Evolutionary conservation across 768 basidiomycete genomes (phyloP), one percentile per base, ranked within the genome.

Genomic region (Punctularia strigosozonata): DNA sequence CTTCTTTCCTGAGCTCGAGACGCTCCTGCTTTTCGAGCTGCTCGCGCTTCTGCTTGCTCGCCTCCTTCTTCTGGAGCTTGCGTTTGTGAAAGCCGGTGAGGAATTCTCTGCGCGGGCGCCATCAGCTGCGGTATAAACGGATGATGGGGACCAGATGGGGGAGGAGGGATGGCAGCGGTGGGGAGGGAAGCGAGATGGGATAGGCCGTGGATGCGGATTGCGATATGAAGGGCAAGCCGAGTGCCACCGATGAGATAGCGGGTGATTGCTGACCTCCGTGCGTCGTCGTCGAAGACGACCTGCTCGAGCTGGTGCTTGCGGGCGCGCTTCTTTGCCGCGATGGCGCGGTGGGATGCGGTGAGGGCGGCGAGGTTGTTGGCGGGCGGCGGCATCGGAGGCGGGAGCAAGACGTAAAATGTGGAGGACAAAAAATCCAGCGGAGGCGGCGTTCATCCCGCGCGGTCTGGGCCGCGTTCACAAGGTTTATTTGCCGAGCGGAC

Each of bases 61-160:
- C 80, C 49, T 92, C 86, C 46, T 77, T 71, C 56, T 83, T 87
- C 43, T 77, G 80, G 37, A 89, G 60, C 60, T 94, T 95, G 49
- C 91, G 77, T 60, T 92, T 92, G 57, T 84, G 82, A 56, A 95
- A 95, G 20, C 91, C 91, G 14, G 89, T 92, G 54, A 95, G 63
- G 60, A 84, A 95, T 43, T 92, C 82, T 53, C 90, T 92, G 50
- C 24, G n/a, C n/a, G n/a, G n/a, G n/a, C n/a, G n/a, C n/a, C n/a
- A n/a, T n/a, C n/a, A n/a, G n/a, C n/a, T n/a, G n/a, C n/a, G n/a
- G n/a, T n/a, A n/a, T n/a, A n/a, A n/a, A n/a, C n/a, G n/a, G n/a
- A n/a, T n/a, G n/a, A n/a, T n/a, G n/a, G n/a, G n/a, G n/a, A n/a
- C n/a, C n/a, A n/a, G n/a, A n/a, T n/a, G n/a, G n/a, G n/a, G n/a